Base-by-base conservation (phyloP, 352 stramenopile genomes). In the Phytophthora fragariaefolia region DNA sequence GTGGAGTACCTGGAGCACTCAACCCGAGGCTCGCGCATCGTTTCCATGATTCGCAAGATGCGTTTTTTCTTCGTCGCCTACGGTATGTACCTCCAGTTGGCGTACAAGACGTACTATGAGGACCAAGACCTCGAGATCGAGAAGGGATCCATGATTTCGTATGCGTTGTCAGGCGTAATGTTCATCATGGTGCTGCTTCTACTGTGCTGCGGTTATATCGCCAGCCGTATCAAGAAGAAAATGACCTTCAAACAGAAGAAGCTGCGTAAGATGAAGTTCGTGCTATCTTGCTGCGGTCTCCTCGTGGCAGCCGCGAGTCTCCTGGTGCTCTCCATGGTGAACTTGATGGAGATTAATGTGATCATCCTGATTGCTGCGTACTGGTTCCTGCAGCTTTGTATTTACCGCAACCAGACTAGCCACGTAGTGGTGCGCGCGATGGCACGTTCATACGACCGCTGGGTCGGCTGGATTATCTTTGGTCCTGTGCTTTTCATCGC, bases 231-330 rank as follows among this genome's bases (percentile, higher is more conserved):
- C 55, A 92, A 89, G 58, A 96, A 96, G 82, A 93, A 94, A 79
- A 85, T 92, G 83, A 89, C 85, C 22, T 92, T 96, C 76, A 95
- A 94, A 77, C 88, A 96, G 66, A 89, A 85, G 73, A 95, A 95
- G 73, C 63, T 96, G 45, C 86, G 88, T 32, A 96, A 93, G 84
- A 93, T 93, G 70, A 96, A 96, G 76, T 96, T 96, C 27, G 52
- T 90, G 26, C 69, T 96, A 13, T 79, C 78, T 40, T 95, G 87
- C 63, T 87, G 76, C 54, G 82, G 83, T 43, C 72, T 96, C 58
- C 50, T 89, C 15, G 34, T 92, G 23, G 78, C 81, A 4, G 13
- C 79, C 23, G 65, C 80, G 6, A 87, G 79, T 65, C 68, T 96
- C 43, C 79, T 88, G 43, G 59, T 92, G n/a, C 53, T 96, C 28